Evolutionary conservation across 352 stramenopile genomes (phyloP), one percentile per base, ranked within the genome.

Genomic region (Phytophthora kernoviae): DNA sequence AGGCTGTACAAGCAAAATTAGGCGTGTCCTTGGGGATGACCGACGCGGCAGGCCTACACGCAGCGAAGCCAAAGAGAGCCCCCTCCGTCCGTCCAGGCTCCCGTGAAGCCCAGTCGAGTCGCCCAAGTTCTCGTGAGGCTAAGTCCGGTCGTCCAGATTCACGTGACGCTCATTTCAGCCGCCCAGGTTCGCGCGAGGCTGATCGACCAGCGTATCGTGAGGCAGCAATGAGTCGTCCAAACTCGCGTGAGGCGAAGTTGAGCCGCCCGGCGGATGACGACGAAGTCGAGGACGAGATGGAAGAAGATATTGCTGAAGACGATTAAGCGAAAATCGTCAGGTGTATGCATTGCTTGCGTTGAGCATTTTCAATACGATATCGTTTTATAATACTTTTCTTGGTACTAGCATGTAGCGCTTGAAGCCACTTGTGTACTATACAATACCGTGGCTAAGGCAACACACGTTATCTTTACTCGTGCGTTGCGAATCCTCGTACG

Each of bases 241-340:
- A 55, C 17, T 70, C 69, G 7, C 67, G 65, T 22, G 73, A 81
- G 7, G 62, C 56, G 0, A 87, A 85, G 39, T 56, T 65, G 34
- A 52, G 2, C 20, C 45, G 53, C 24, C 54, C 24, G 36, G 45
- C 37, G 36, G 58, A 49, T 33, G 52, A 73, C 11, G 64, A 83
- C 12, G 79, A 90, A 1, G 54, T 80, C 20, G 84, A 89, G 24
- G 84, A 88, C 30, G 84, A 92, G 32, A 73, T 94, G 74, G 80
- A 92, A 50, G 85, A 93, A 74, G 85, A 91, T 30, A 94, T 94
- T 59, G 79, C 62, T 1, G 83, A 91, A 15, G 83, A 88, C 37
- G 73, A 86, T 18, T 84, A 65, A 77, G 58, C 15, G 56, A 2
- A 24, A 30, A 15, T 20, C 10, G 2, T 50, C 32, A 20, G 26